A percentile compares a stretch with the other conserved stretches of the same genome.
phyloP scores from a whole-genome alignment of 805 yeast genomes.

The Candida chauliodis region DNA sequence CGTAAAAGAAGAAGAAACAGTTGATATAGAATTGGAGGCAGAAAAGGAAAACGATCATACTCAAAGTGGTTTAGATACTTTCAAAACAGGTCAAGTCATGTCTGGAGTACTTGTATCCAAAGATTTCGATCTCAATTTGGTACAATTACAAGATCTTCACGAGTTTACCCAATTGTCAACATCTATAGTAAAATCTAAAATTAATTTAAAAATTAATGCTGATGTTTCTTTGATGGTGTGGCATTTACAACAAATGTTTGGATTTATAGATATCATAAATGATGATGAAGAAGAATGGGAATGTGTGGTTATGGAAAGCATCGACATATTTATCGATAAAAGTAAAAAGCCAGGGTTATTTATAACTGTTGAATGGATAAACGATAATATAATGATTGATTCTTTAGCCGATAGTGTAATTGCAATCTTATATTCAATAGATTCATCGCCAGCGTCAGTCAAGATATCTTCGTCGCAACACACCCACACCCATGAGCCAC shows the following conservation, averaged over 20 bases:
- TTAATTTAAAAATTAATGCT: constrained; percentile 73
- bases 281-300: constrained; percentile 50
- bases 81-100: constrained; percentile 35
- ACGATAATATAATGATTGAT: constrained; percentile 77
- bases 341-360: constrained; percentile 26
- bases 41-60: constrained; percentile 6
- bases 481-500: constrained; percentile 26
- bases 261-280: constrained; percentile 60
- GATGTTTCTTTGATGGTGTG: constrained; percentile 76
- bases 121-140: constrained; percentile 80
- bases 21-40: too few relatives aligned
- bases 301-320: constrained; percentile 43
- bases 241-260: constrained; percentile 96
- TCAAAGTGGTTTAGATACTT: constrained; percentile 6
- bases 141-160: constrained; percentile 82
- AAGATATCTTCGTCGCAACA: constrained; percentile 70
- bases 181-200: constrained; percentile 78
- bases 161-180: constrained; percentile 87
- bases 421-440: constrained; percentile 87
- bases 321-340: constrained; percentile 42
- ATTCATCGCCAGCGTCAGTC: constrained; percentile 92
- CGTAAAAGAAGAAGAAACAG: constrained; percentile 10
- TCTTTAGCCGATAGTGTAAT: constrained; percentile 92
- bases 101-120: constrained; percentile 88
- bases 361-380: constrained; percentile 84